Percentiles rank a stretch among this genome's conserved stretches.
Evolutionary conservation across 2,329 filamentous ascomycete genomes (phyloP).

Genomic region (Ascochyta lentis): DNA sequence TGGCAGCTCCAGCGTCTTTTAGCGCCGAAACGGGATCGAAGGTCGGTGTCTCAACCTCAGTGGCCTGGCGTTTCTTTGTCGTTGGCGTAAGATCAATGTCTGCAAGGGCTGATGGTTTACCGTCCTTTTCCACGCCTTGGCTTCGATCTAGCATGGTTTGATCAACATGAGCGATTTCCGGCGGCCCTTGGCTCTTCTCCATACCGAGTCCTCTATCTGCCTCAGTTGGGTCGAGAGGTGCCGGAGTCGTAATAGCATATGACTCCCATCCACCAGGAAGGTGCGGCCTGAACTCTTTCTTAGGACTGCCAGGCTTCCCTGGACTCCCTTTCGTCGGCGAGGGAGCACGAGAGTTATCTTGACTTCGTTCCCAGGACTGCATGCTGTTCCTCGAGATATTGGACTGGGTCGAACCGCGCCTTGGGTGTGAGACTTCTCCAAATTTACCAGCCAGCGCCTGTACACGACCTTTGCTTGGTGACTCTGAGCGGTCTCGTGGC

Average conservation of each 20-base stretch:
- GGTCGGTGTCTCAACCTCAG: constrained; percentile 22
- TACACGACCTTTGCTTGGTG: constrained; percentile 59
- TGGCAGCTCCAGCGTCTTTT: constrained; percentile 56
- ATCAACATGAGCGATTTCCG: constrained; percentile 40
- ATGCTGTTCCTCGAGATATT: constrained; percentile 50
- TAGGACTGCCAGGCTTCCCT: constrained; percentile 46
- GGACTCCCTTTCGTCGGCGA: constrained; percentile 40
- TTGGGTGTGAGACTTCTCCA: constrained; percentile 53
- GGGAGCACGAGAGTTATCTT: constrained; percentile 44
- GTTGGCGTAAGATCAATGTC: constrained; percentile 46
- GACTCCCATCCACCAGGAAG: constrained; percentile 63
- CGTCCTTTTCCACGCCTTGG: constrained; percentile 18
- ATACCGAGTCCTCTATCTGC: constrained; percentile 36
- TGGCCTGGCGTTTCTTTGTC: constrained; percentile 43
- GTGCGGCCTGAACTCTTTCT: constrained; percentile 56
- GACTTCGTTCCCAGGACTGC: constrained; percentile 50
- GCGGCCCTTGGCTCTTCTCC: constrained; percentile 3
- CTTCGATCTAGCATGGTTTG: constrained; percentile 35
- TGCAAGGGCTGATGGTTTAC: constrained; percentile 26
- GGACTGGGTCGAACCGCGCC: constrained; percentile 55
- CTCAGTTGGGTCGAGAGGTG: constrained; percentile 38
- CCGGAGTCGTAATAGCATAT: constrained; percentile 50
- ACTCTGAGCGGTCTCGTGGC: constrained; percentile 49
- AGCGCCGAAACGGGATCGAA: constrained; percentile 52
- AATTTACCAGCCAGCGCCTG: constrained; percentile 60